A percentile compares a stretch with the other conserved stretches of the same genome.
These are phyloP conservation scores for Vinca minor DNA, from an alignment of 257 asterid genomes.

Conservation along the genomic window DNA sequence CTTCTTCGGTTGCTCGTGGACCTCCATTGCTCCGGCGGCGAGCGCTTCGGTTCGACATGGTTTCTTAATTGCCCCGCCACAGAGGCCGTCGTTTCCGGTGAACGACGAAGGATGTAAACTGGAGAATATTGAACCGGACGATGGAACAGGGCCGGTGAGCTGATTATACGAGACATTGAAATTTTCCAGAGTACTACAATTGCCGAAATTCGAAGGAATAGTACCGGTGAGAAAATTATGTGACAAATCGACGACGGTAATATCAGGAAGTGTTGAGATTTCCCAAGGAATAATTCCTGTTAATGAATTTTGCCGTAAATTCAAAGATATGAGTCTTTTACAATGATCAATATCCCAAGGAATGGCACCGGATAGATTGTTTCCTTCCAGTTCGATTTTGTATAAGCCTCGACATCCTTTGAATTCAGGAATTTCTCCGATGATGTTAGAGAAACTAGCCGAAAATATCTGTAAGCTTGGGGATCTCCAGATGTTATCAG, in stretches of 20 bases:
- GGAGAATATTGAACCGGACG: conserved; percentile 52
- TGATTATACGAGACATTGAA: conserved; percentile 84
- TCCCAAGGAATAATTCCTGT: conserved; percentile 93
- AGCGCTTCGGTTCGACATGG: conserved; percentile 39
- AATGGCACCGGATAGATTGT: conserved; percentile 60
- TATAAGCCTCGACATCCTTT: conserved; percentile 54
- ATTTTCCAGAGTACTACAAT: conserved; percentile 61
- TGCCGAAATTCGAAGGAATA: conserved; percentile 67
- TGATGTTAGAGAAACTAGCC: conserved; percentile 38
- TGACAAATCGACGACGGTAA: conserved; percentile 71
- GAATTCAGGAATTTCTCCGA: conserved; percentile 67
- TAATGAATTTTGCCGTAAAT: conserved; percentile 45
- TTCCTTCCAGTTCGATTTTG: conserved; percentile 61
- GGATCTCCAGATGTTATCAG: conserved; percentile 57
- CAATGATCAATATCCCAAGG: conserved; percentile 86
- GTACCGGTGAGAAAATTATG: conserved; percentile 63
- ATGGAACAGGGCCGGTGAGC: conserved; percentile 83
- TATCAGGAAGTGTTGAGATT: conserved; percentile 63
- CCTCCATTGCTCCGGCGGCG: conserved; percentile 25
- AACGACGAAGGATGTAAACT: conserved; percentile 64
- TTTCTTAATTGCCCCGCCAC: conserved; percentile 48
- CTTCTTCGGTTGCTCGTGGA: conserved; percentile 39
- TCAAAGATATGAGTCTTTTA: conserved; percentile 55
- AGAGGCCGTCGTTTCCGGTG: conserved; percentile 69
- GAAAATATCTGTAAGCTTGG: conserved; percentile 54